Evolutionary conservation across 2,329 filamentous ascomycete species (phyloP), one percentile per base, ranked within the genome.

Genomic region (Davidsoniella neocaledoniae): DNA sequence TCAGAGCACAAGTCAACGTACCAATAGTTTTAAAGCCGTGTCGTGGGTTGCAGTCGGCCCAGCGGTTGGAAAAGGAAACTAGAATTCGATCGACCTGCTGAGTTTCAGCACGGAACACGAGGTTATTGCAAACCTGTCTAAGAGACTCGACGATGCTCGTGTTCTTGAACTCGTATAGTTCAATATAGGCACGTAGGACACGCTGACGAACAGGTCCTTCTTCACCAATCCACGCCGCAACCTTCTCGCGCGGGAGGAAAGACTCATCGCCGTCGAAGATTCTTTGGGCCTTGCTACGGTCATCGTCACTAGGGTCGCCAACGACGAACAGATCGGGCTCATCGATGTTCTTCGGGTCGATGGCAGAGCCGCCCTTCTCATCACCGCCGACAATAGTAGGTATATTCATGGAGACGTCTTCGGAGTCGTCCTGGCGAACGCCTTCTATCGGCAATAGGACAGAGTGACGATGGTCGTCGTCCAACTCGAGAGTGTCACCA

Each of bases 61-160:
- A 98, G 54, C 90, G 73, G 55, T 78, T 79, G 2, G 91, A 86
- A 58, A 96, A 90, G 17, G 84, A 82, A 58, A 93, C 85, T 55
- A 98, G 68, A 53, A 98, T 90, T 33, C 91, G 83, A 62, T 98
- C 91, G 17, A 98, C 86, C 63, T 98, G 90, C 64, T 98, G 91
- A 2, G 88, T 94, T 66, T 98, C 91, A 39, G 85, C 91, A 56
- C 85, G 84, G 51, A 98, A 71, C 4, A 91, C 73, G 21, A 96
- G 71, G 29, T 85, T 81, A 48, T 76, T 76, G 62, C 91, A 98
- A 23, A 98, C 72, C 53, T 81, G 76, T 23, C 91, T 79, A 55
- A 96, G 71, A 6, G 85, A 79, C 37, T 74, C 71, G 14, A 96
- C 72, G 44, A 96, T 81, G 62, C 85, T 94, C 59, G 83, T 72